Percentiles rank a stretch among this genome's conserved stretches.
These are phyloP conservation scores for Alternaria solani DNA, from an alignment of 2,329 filamentous ascomycete species.

Conservation along the genomic window DNA sequence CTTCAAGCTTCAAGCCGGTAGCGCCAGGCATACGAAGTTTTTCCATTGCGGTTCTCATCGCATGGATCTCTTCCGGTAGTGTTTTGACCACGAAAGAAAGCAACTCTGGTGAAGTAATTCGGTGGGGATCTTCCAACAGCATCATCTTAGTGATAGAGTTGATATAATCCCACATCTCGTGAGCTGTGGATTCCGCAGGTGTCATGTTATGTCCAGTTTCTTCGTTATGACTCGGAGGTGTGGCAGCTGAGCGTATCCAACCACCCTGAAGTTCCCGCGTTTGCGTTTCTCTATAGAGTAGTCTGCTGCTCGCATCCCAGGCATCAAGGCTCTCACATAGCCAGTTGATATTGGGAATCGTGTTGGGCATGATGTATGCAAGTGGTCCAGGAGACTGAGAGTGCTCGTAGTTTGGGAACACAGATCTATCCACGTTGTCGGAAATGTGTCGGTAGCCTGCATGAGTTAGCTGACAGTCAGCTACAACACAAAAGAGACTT, in stretches of 20 bases:
- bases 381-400: conserved; percentile 6
- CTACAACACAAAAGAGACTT: conserved; percentile 5
- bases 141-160: neutral
- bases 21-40: conserved; percentile 12
- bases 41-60: conserved; percentile 23
- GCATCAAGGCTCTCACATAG: conserved; percentile 13
- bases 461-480: conserved; percentile 12
- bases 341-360: conserved; percentile 17
- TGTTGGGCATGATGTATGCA: conserved; percentile 25
- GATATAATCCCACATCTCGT: conserved; percentile 1
- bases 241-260: neutral
- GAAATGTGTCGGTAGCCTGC: conserved; percentile 31
- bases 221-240: neutral
- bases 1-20: conserved; percentile 17
- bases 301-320: conserved; percentile 18
- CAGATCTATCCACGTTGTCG: conserved; percentile 39
- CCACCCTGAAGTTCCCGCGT: neutral
- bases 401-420: conserved; percentile 36
- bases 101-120: neutral
- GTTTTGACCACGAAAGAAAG: neutral
- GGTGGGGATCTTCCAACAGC: neutral
- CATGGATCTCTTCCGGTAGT: conserved; percentile 8
- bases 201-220: conserved; percentile 1
- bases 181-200: conserved; percentile 4
- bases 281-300: conserved; percentile 21